Base-by-base conservation (phyloP, 1,139 yeast genomes). In the Suhomyces atakaporum region DNA sequence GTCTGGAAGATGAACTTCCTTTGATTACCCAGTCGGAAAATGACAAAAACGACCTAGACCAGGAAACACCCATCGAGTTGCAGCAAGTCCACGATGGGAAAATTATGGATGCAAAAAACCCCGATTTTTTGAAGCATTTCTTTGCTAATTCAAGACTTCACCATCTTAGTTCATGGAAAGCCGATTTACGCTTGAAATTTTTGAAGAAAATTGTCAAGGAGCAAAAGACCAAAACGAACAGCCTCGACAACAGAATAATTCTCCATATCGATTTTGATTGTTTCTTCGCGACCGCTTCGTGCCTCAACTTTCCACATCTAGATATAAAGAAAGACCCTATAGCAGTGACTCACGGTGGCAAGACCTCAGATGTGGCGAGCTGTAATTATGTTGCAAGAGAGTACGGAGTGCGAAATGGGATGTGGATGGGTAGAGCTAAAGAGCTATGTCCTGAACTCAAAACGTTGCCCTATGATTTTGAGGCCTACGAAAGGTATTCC, bases 191-290 rank as follows among this genome's bases (percentile, higher is more conserved):
- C 34, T 69, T 79, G 2, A 73, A 74, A 27, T 86, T 84, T 46
- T 64, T 80, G 34, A 56, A 66, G 16, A 59, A 56, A 35, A 73
- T 80, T 3, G 49, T 70, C 1, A 46, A 51, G 3, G 50, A 50
- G 6, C 22, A 26, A 14, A 27, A 40, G 18, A 16, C 40, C 5
- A 54, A 28, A 7, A 29, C 20, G 2, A 22, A 16, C 2, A 12
- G 11, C 3, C 9, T 25, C 5, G 30, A 37, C 2, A 38, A 29
- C 4, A 38, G 61, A 27, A 59, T 73, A 0, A 75, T 89, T 13
- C 58, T 89, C 43, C 97, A 92, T 58, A 73, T 90, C 23, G 98
- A 92, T 57, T 92, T 88, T 58, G 98, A 92, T 57, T 88, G 96
- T 47, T 92, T 92, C 53, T 92, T 92, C 60, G 97, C 90, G 1